Evolutionary conservation across 1,284 basidiomycete genomes (phyloP), one percentile per base, ranked within the genome.

Genomic region (Volvariella surrecta): DNA sequence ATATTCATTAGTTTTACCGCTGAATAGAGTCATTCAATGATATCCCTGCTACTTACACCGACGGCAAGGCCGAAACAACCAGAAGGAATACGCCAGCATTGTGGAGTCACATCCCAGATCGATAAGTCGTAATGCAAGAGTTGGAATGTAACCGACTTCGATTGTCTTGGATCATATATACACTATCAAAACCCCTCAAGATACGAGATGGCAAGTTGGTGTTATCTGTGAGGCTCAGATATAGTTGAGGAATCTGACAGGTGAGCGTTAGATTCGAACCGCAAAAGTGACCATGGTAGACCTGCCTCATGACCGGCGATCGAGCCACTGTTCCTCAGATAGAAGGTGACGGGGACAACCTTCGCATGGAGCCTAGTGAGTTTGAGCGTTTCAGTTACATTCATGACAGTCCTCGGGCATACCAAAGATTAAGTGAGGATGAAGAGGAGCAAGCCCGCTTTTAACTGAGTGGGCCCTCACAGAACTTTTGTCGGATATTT

Each of bases 101-200:
- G 71, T 6, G 52, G 54, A 11, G 57, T 55, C 11, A 67, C 64
- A 48, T 69, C 57, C 73, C 73, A 76, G 41, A 65, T 56, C 18
- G 68, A 61, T 19, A 73, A 48, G 50, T 70, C 62, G 47, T 69
- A 63, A 32, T 68, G 57, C 18, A 68, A 65, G 35, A 73, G 54
- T 43, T 63, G 42, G 40, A 74, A 50, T 1, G 67, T 64, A 7
- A 74, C 68, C 0, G 53, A 58, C 46, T 58, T 60, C 24, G 60
- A 66, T 45, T 68, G 53, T 4, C 70, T 69, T 0, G 69, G 61
- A 50, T 48, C 28, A 76, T 50, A 53, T 60, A 68, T 18, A 73
- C 50, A 44, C 63, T 68, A 50, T 73, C 70, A 46, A 76, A 76
- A 3, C 72, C 74, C 52, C 70, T 70, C 44, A 76, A 54, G n/a